Evolutionary conservation across 306 rosid genomes (phyloP), one percentile per base, ranked within the genome.

Genomic region (Ziziphus jujuba): DNA sequence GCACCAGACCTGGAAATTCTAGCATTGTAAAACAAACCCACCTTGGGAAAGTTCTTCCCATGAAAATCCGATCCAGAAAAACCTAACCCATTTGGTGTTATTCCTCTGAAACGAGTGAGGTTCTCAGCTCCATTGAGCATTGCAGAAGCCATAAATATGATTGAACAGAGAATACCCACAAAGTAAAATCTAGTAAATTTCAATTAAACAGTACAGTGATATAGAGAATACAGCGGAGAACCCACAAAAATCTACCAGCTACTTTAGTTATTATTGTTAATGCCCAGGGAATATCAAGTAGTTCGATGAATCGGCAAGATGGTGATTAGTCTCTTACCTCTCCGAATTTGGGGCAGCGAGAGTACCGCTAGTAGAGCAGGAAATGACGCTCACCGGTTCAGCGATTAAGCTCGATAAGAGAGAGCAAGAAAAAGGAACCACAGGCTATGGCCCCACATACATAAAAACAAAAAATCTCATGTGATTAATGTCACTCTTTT

Each of bases 91-190:
- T 78, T 84, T 75, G 85, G 91, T 75, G 76, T 63, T 73, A 51
- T 75, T 48, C 47, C 59, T 40, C 80, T 69, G 16, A 82, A 58
- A 25, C 84, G 80, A 6, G 86, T 60, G 49, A 85, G 87, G 72
- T 72, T 82, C 73, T 83, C 89, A 36, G 89, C 81, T 77, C 95
- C 97, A 72, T 33, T 81, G 51, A 89, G 82, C 88, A 82, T 84
- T 8, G 89, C 63, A 20, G 95, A 82, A 58, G 88, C 91, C 97
- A 86, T 85, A 69, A n/a, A 61, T 70, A 64, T 43, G 75, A 71
- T 44, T 78, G 51, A 45, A 16, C 17, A 35, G 44, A 40, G 55
- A 59, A 55, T 45, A 40, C 73, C 66, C 71, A 52, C 15, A 0
- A 66, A 55, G 60, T 69, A 70, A 70, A 64, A 52, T 55, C 59